phyloP scores from a whole-genome alignment of 2,329 filamentous ascomycete species.

The Thielaviopsis cerberus region DNA sequence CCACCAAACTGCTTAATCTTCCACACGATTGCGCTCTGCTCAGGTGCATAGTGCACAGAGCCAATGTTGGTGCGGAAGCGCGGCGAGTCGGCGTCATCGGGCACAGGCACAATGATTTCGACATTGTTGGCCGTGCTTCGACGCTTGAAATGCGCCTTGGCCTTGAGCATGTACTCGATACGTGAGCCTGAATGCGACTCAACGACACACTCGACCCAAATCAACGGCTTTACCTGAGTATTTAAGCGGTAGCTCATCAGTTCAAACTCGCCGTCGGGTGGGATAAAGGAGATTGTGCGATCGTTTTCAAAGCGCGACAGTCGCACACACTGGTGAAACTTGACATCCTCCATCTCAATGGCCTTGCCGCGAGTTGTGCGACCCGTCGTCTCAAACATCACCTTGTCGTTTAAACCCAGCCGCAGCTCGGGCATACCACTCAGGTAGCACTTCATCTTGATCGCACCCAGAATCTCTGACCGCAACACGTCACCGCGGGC shows the following conservation, averaged over 20 bases:
- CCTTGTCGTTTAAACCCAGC: conserved; percentile 91
- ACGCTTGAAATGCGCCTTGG: conserved; percentile 92
- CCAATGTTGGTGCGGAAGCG: conserved; percentile 96
- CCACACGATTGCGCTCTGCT: conserved; percentile 96
- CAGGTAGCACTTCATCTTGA: conserved; percentile 99
- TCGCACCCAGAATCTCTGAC: conserved; percentile 85
- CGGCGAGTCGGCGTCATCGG: conserved; percentile 88
- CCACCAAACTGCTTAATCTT: conserved; percentile 99
- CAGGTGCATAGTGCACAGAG: conserved; percentile 89
- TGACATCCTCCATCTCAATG: conserved; percentile 99
- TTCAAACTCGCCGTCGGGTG: conserved; percentile 95
- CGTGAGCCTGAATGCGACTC: conserved; percentile 88
- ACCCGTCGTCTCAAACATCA: conserved; percentile 97
- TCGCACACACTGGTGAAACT: conserved; percentile 96
- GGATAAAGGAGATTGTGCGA: conserved; percentile 95
- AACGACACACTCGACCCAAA: conserved; percentile 97
- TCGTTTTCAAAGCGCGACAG: conserved; percentile 96
- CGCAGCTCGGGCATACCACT: conserved; percentile 95
- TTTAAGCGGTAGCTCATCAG: conserved; percentile 98
- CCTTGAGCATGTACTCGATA: conserved; percentile 99
- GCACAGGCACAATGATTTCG: conserved; percentile 90
- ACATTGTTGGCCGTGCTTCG: conserved; percentile 97
- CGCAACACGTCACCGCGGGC: conserved; percentile 87
- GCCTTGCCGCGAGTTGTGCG: conserved; percentile 86
- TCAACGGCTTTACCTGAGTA: conserved; percentile 93